These are phyloP conservation scores for Calocera viscosa DNA, from an alignment of 768 basidiomycete genomes.

Conservation along the genomic window DNA sequence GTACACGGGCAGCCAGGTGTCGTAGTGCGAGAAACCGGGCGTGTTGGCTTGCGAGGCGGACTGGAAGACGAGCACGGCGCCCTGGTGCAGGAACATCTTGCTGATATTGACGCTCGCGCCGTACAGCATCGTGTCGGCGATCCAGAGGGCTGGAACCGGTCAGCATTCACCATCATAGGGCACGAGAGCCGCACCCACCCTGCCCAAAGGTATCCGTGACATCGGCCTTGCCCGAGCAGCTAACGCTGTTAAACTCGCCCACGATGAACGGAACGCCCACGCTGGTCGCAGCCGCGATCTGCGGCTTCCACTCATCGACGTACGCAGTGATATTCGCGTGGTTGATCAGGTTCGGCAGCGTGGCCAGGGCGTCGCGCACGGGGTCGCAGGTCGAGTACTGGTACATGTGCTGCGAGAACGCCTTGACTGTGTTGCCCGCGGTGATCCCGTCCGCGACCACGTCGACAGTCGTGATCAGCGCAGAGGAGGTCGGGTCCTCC, in stretches of 20 bases:
- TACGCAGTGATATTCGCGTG: slow-evolving; percentile 29
- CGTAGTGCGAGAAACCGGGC: slow-evolving; percentile 26
- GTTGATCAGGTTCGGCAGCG: slow-evolving; percentile 25
- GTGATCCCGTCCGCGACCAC: slow-evolving; percentile 33
- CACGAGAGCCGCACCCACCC: slow-evolving; percentile 1
- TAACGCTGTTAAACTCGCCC: slow-evolving; percentile 22
- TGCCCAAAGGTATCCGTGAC: slow-evolving; percentile 30
- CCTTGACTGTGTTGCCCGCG: slow-evolving; percentile 15
- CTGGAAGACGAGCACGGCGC: slow-evolving; percentile 28
- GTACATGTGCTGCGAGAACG: slow-evolving; percentile 27
- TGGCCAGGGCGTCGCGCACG: slow-evolving; percentile 23
- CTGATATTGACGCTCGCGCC: slow-evolving; percentile 23
- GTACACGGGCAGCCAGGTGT: slow-evolving; percentile 27
- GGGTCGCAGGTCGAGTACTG: slow-evolving; percentile 30
- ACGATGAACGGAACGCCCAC: slow-evolving; percentile 11
- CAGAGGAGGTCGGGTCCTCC: slow-evolving; percentile 22
- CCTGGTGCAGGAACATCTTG: slow-evolving; percentile 29
- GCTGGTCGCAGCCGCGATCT: slow-evolving; percentile 23
- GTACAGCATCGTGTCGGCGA: slow-evolving; percentile 26
- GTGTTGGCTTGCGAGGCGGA: slow-evolving; percentile 25
- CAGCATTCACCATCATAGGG: neutral
- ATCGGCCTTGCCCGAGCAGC: slow-evolving; percentile 28
- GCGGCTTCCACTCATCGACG: slow-evolving; percentile 26
- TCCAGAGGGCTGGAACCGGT: slow-evolving; percentile 21
- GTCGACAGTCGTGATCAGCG: slow-evolving; percentile 26